Percentiles rank a stretch among this genome's conserved stretches.
phyloP scores from a whole-genome alignment of 1,284 basidiomycete genomes.

The Fomitopsis pinicola region DNA sequence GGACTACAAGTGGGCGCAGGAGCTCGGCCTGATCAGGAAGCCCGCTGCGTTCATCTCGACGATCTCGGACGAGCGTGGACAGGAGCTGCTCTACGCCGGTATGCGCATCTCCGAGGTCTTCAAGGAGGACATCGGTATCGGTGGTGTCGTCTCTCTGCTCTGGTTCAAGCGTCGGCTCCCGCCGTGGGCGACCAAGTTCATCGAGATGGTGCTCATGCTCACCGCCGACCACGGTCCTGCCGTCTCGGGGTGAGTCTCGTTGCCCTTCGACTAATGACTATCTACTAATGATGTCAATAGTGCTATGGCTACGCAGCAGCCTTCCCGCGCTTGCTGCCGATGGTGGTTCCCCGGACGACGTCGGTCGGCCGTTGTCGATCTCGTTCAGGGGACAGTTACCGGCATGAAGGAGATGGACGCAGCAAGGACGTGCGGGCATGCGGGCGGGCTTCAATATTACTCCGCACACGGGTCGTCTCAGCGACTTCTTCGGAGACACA shows the following conservation, averaged over 20 bases:
- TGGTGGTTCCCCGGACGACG: too few relatives aligned
- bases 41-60: constrained; percentile 99
- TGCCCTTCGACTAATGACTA: background rate
- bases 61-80: constrained; percentile 98
- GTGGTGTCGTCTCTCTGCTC: constrained; percentile 93
- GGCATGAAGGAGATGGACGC: too few relatives aligned
- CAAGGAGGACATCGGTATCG: constrained; percentile 96
- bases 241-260: constrained; percentile 60
- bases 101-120: constrained; percentile 99
- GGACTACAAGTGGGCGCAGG: constrained; percentile 99
- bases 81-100: constrained; percentile 97
- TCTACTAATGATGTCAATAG: constrained; percentile 37
- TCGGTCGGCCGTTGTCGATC: too few relatives aligned
- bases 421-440: too few relatives aligned
- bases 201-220: constrained; percentile 99
- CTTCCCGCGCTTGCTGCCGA: too few relatives aligned
- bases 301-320: too few relatives aligned
- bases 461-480: too few relatives aligned
- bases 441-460: too few relatives aligned
- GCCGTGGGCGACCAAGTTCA: constrained; percentile 88
- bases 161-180: constrained; percentile 98
- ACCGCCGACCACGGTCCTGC: constrained; percentile 99
- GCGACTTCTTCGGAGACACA: too few relatives aligned
- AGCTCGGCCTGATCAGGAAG: constrained; percentile 97
- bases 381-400: too few relatives aligned